These are phyloP conservation scores for Pseudogymnoascus pannorum DNA, from an alignment of 2,329 filamentous ascomycete genomes.

Conservation along the genomic window DNA sequence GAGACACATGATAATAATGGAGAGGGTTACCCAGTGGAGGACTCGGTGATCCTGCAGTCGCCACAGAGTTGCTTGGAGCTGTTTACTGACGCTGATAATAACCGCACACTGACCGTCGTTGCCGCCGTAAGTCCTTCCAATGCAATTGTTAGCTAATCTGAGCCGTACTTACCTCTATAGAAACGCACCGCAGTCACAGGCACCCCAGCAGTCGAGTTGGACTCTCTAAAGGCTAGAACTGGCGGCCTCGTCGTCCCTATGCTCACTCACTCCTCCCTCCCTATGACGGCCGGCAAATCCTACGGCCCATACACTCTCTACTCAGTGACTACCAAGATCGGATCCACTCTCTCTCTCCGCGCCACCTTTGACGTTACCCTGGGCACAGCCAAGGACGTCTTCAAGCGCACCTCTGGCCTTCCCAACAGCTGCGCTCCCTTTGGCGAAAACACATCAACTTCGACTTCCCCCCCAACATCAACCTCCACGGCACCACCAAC, in stretches of 20 bases:
- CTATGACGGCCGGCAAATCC: constrained; percentile 20
- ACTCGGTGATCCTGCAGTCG: constrained; percentile 47
- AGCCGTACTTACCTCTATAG: neutral
- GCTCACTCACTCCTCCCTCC: constrained; percentile 14
- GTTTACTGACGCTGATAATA: constrained; percentile 13
- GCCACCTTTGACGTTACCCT: constrained; percentile 22
- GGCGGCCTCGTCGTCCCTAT: constrained; percentile 19
- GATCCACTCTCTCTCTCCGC: constrained; percentile 11
- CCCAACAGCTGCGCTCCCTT: constrained; percentile 39
- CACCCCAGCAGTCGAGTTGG: constrained; percentile 16
- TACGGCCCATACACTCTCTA: constrained; percentile 23
- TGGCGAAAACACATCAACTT: constrained; percentile 9
- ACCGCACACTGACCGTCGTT: constrained; percentile 19
- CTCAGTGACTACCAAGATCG: constrained; percentile 18
- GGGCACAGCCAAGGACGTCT: constrained; percentile 35
- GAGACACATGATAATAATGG: constrained; percentile 50
- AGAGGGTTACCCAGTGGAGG: constrained; percentile 45
- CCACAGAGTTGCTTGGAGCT: constrained; percentile 47
- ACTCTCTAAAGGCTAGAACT: constrained; percentile 19
- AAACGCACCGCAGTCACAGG: constrained; percentile 18
- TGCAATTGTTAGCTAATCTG: neutral
- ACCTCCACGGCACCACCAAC: constrained; percentile 4
- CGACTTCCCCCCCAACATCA: constrained; percentile 11
- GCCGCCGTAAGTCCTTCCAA: constrained; percentile 21
- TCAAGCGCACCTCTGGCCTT: constrained; percentile 41